Evolutionary conservation across 1,139 yeast species (phyloP).

Genomic region (Candida glucosophila): DNA sequence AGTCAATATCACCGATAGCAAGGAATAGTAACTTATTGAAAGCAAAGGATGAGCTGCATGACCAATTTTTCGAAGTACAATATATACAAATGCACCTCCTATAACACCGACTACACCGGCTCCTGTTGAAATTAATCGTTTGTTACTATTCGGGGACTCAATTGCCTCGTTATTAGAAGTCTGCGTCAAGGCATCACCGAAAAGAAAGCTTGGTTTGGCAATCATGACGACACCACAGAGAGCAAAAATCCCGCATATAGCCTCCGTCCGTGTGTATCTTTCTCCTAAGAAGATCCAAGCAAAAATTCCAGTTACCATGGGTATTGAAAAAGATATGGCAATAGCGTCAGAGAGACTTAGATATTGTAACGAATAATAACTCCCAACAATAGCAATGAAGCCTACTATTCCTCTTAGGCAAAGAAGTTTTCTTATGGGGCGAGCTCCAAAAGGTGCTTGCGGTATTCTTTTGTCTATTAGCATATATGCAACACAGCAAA

Average conservation of each 20-base stretch:
- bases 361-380: slow-evolving; percentile 68
- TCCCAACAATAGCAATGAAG: slow-evolving; percentile 68
- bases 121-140: slow-evolving; percentile 47
- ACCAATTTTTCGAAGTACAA: slow-evolving; percentile 68
- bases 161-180: slow-evolving; percentile 21
- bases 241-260: slow-evolving; percentile 59
- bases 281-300: slow-evolving; percentile 67
- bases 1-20: slow-evolving; percentile 49
- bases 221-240: slow-evolving; percentile 70
- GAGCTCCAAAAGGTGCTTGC: slow-evolving; percentile 68
- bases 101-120: slow-evolving; percentile 63
- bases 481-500: slow-evolving; percentile 51
- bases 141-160: slow-evolving; percentile 32
- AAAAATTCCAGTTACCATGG: slow-evolving; percentile 66
- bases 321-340: slow-evolving; percentile 70
- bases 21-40: slow-evolving; percentile 70
- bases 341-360: slow-evolving; percentile 70
- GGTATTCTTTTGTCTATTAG: slow-evolving; percentile 38
- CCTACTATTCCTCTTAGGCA: slow-evolving; percentile 67
- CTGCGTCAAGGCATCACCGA: slow-evolving; percentile 31
- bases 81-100: slow-evolving; percentile 66
- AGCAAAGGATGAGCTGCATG: slow-evolving; percentile 70
- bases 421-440: slow-evolving; percentile 44
- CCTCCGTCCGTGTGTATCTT: slow-evolving; percentile 59
- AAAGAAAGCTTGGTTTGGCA: slow-evolving; percentile 72